These are phyloP conservation scores for Irpex lacteus DNA, from an alignment of 1,284 basidiomycete genomes.

Conservation along the genomic window DNA sequence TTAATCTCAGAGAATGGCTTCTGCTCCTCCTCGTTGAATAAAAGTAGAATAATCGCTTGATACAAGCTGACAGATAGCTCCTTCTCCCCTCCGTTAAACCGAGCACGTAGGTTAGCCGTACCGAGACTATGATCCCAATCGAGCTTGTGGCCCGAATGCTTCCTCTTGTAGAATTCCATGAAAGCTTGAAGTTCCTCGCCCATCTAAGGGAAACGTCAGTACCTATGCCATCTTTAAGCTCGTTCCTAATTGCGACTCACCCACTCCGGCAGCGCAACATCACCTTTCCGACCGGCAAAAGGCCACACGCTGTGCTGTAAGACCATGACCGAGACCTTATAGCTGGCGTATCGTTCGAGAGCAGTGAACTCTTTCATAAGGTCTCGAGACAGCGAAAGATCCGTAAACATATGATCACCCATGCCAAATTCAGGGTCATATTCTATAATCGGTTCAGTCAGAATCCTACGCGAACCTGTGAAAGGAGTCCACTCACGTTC, in stretches of 20 bases:
- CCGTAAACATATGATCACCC: slow-evolving; percentile 90
- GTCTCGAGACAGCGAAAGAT: slow-evolving; percentile 74
- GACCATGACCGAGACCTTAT: slow-evolving; percentile 63
- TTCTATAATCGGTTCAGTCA: slow-evolving; percentile 38
- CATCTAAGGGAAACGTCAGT: slow-evolving; percentile 51
- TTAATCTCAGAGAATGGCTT: slow-evolving; percentile 71
- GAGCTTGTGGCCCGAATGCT: slow-evolving; percentile 72
- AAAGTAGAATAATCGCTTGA: slow-evolving; percentile 84
- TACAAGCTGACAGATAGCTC: slow-evolving; percentile 91
- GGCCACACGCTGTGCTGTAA: slow-evolving; percentile 79
- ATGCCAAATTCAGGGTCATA: slow-evolving; percentile 88
- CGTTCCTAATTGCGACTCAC: not conserved
- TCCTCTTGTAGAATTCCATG: slow-evolving; percentile 67
- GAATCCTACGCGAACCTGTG: not conserved
- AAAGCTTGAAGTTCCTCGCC: slow-evolving; percentile 65
- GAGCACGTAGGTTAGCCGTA: slow-evolving; percentile 68
- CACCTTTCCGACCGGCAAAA: slow-evolving; percentile 50
- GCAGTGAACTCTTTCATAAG: slow-evolving; percentile 58
- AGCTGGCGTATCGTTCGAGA: slow-evolving; percentile 15
- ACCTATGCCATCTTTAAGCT: not conserved
- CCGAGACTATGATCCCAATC: slow-evolving; percentile 85
- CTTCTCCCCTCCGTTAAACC: slow-evolving; percentile 73
- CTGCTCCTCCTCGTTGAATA: slow-evolving; percentile 78
- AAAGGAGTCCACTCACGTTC: slow-evolving; percentile 55
- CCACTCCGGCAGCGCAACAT: slow-evolving; percentile 57